phyloP scores from a whole-genome alignment of 176 grass and related monocot genomes.

The Oryza nivara region DNA sequence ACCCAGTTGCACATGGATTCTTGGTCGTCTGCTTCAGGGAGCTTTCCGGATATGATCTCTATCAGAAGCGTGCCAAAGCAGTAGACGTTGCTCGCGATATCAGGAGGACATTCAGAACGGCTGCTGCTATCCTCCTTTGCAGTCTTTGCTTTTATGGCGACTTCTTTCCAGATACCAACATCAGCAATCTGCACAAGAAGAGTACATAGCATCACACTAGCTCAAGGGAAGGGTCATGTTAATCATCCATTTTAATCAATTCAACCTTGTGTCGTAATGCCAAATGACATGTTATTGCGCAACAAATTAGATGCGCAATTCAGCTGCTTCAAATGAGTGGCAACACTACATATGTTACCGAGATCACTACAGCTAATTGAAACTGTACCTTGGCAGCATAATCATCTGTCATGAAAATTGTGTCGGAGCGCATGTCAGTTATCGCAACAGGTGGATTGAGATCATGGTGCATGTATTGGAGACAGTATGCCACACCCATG shows the following conservation, averaged over 20 bases:
- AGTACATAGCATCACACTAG: neutral
- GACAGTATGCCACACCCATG: conserved; percentile 86
- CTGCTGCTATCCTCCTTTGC: conserved; percentile 53
- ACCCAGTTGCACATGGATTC: conserved; percentile 70
- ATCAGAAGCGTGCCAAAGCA: conserved; percentile 69
- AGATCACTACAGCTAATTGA: neutral
- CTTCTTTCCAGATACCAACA: conserved; percentile 75
- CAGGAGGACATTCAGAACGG: conserved; percentile 44
- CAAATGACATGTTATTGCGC: neutral
- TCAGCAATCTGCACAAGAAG: conserved; percentile 63
- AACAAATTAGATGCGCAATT: neutral
- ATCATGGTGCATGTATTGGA: conserved; percentile 90
- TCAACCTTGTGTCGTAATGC: neutral
- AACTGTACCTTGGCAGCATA: conserved; percentile 83
- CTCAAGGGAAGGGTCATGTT: neutral
- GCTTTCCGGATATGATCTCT: conserved; percentile 80
- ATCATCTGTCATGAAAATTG: conserved; percentile 80
- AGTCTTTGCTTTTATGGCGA: conserved; percentile 54
- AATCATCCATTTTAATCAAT: neutral
- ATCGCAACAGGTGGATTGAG: conserved; percentile 66
- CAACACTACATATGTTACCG: neutral
- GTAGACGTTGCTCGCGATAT: conserved; percentile 65
- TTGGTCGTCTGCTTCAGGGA: conserved; percentile 55
- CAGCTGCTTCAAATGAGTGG: neutral
- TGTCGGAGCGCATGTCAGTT: conserved; percentile 53